phyloP scores from a whole-genome alignment of 2,329 filamentous ascomycete species.

The Xylariaceae sp. region DNA sequence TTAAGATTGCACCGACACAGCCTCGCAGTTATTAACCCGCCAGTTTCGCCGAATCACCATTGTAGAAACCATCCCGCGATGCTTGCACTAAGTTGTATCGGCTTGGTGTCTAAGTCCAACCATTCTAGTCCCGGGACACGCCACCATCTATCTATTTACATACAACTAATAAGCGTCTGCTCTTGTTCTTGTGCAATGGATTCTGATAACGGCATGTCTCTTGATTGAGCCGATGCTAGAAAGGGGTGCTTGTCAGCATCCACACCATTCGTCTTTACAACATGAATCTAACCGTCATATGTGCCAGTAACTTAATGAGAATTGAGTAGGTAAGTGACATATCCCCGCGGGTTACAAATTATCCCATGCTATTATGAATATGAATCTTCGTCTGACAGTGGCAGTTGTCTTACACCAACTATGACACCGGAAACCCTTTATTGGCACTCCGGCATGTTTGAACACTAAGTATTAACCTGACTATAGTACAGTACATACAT shows the following conservation, averaged over 20 bases:
- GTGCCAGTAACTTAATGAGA: slow-evolving; percentile 14
- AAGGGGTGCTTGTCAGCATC: slow-evolving; percentile 13
- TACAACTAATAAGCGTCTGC: slow-evolving; percentile 22
- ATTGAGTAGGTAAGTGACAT: slow-evolving; percentile 14
- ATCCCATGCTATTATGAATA: slow-evolving; percentile 11
- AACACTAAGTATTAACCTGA: slow-evolving; percentile 12
- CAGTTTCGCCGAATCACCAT: slow-evolving; percentile 29
- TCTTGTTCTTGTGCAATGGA: slow-evolving; percentile 24
- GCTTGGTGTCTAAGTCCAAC: slow-evolving; percentile 27
- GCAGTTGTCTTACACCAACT: slow-evolving; percentile 6
- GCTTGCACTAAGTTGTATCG: slow-evolving; percentile 21
- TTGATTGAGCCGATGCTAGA: slow-evolving; percentile 4
- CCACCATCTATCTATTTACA: slow-evolving; percentile 9
- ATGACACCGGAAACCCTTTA: slow-evolving; percentile 10
- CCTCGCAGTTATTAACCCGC: slow-evolving; percentile 27
- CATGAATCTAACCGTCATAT: slow-evolving; percentile 23
- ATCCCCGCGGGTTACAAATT: slow-evolving; percentile 4
- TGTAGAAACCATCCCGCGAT: slow-evolving; percentile 14
- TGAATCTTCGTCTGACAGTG: slow-evolving; percentile 7
- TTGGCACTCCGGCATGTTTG: slow-evolving; percentile 19
- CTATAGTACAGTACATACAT: too few relatives aligned
- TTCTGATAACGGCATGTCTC: slow-evolving; percentile 22
- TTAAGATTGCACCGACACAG: slow-evolving; percentile 21
- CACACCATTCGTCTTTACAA: slow-evolving; percentile 14
- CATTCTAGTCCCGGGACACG: slow-evolving; percentile 17